A percentile compares a stretch with the other conserved stretches of the same genome.
phyloP scores from a whole-genome alignment of 306 rosid species.

The Carpinus viminea region DNA sequence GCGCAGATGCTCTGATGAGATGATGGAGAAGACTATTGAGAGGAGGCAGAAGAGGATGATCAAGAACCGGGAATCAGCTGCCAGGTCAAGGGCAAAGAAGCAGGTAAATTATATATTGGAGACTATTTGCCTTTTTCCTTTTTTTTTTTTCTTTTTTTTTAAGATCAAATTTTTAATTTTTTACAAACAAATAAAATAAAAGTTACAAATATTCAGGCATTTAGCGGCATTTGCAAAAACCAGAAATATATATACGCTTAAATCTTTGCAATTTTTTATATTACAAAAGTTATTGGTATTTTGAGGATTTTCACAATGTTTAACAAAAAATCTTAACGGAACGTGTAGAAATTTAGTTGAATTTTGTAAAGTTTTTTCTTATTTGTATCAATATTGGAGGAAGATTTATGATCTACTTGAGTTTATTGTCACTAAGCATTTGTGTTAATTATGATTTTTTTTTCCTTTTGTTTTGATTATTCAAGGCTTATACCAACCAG shows the following conservation, averaged over 20 bases:
- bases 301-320: too few relatives aligned
- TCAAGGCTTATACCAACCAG: slow-evolving; percentile 49
- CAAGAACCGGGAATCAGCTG: slow-evolving; percentile 70
- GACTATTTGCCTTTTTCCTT: not conserved
- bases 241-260: too few relatives aligned
- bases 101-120: slow-evolving; percentile 41
- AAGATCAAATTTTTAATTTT: too few relatives aligned
- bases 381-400: not conserved
- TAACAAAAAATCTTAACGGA: too few relatives aligned
- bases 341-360: too few relatives aligned
- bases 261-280: too few relatives aligned
- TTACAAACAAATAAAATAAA: too few relatives aligned
- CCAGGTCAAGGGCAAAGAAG: slow-evolving; percentile 72
- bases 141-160: not conserved
- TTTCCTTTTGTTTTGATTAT: slow-evolving; percentile 21
- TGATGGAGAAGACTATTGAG: slow-evolving; percentile 42
- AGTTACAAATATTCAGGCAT: too few relatives aligned
- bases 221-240: too few relatives aligned
- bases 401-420: slow-evolving; percentile 3
- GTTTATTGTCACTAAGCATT: not conserved
- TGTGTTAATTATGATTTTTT: not conserved
- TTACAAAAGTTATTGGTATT: too few relatives aligned
- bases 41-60: slow-evolving; percentile 69
- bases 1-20: slow-evolving; percentile 35
- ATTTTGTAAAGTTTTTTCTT: not conserved